Evolutionary conservation across 2,329 filamentous ascomycete species (phyloP).

Genomic region (Fusarium clavum): DNA sequence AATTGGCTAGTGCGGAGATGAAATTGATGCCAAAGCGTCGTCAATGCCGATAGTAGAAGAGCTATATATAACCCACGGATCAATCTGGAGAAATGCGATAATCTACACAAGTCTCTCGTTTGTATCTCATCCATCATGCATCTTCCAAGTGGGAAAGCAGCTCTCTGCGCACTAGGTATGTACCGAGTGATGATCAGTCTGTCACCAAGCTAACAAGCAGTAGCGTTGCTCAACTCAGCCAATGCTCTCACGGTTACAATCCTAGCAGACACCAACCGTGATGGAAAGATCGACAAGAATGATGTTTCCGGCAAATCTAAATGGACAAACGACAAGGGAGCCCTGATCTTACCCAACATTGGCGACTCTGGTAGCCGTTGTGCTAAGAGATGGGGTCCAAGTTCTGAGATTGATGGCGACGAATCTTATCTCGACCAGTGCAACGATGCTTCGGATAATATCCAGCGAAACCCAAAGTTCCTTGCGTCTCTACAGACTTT

Average conservation of each 20-base stretch:
- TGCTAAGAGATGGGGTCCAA: slow-evolving; percentile 27
- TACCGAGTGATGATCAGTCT: rapidly evolving
- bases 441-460: slow-evolving; percentile 52
- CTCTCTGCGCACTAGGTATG: slow-evolving; percentile 15
- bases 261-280: slow-evolving; percentile 54
- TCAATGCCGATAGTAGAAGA: not conserved
- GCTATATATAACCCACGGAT: not conserved
- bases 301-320: slow-evolving; percentile 42
- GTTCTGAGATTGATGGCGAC: slow-evolving; percentile 6
- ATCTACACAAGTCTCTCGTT: not conserved
- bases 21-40: not conserved
- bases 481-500: slow-evolving; percentile 50
- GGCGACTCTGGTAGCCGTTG: slow-evolving; percentile 51
- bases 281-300: slow-evolving; percentile 47
- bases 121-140: slow-evolving; percentile 4
- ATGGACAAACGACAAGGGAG: slow-evolving; percentile 46
- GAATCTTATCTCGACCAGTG: slow-evolving; percentile 47
- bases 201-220: not conserved
- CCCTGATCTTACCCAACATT: slow-evolving; percentile 54
- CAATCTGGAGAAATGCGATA: not conserved
- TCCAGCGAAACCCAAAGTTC: slow-evolving; percentile 47
- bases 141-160: not conserved
- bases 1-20: not conserved
- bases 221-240: slow-evolving; percentile 18
- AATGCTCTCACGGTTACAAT: slow-evolving; percentile 34